Evolutionary conservation across 306 rosid genomes (phyloP), one percentile per base, ranked within the genome.

Genomic region (Macrotyloma uniflorum): DNA sequence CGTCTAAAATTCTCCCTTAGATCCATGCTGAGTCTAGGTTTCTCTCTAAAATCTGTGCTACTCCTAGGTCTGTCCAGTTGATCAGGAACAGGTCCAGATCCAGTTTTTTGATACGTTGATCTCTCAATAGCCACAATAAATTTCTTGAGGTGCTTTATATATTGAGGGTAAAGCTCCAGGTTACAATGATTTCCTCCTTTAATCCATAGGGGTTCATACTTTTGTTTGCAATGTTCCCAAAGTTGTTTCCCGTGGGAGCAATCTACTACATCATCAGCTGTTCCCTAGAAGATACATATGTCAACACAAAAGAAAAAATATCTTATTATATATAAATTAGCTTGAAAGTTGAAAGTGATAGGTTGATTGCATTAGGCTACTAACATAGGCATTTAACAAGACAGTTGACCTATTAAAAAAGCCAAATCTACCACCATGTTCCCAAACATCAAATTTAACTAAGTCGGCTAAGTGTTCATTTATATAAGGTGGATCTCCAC

Each of bases 181-280:
- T 91, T 92, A 79, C 98, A 92, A 79, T 95, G 98, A 72, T 89
- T 89, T 82, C 98, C 98, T 79, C 97, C 98, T 78, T 87, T 89
- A 64, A 95, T 83, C 98, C 98, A 95, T n/a, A 95, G 74, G 5
- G 98, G 98, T 71, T 95, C 98, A 33, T 95, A 92, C 83, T 95
- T 95, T 79, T 92, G 93, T 83, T 87, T 95, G 85, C 98, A 95
- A 15, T 64, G 86, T 59, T 95, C 97, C 98, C 98, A 92, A 61
- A 95, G 98, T 78, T 89, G 92, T 87, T 91, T 95, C 67, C 98
- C 98, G 57, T 95, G 98, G 49, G 98, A 95, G 89, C 93, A 95
- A 79, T 88, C 92, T 20, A 95, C 98, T 40, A 92, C 98, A 53
- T 95, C 97, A 36, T 92, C 98, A 45, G 76, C 87, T 0, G 95